Conservation (phyloP, 441 rosid genomes). For the Populus trichocarpa region DNA sequence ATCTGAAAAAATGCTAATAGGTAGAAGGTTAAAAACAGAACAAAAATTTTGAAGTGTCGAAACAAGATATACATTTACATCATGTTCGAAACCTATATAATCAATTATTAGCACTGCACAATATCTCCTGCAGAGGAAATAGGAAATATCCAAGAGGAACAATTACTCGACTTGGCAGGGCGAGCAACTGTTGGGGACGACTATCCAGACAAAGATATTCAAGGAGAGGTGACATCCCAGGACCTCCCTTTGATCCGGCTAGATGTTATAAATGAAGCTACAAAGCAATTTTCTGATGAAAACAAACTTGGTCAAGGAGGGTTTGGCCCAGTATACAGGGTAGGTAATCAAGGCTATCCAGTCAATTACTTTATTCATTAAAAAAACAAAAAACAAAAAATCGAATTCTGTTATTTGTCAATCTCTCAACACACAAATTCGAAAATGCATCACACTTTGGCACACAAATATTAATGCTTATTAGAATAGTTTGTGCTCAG, state of each 20-base stretch:
- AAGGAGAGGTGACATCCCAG: slow-evolving; percentile 10
- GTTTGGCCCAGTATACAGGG: slow-evolving; percentile 33
- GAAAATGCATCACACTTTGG: background rate
- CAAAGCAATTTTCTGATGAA: slow-evolving; percentile 19
- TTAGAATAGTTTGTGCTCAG: background rate
- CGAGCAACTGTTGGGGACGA: background rate
- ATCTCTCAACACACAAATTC: background rate
- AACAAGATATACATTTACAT: too few relatives aligned
- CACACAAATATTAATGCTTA: background rate
- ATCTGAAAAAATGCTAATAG: background rate
- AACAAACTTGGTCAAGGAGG: slow-evolving; percentile 29
- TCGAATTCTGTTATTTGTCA: background rate
- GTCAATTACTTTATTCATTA: background rate
- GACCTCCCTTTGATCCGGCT: slow-evolving; percentile 12
- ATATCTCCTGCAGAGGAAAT: background rate
- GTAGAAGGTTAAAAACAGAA: background rate
- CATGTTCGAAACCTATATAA: background rate
- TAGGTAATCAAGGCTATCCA: background rate
- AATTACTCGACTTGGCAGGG: slow-evolving; percentile 1
- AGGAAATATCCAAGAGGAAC: slow-evolving; percentile 13
- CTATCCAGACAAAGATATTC: background rate
- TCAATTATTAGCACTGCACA: background rate
- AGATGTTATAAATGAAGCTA: background rate
- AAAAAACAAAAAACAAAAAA: background rate
- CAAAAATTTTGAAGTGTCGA: too few relatives aligned